These are phyloP conservation scores for Trichaptum fuscoviolaceum DNA, from an alignment of 768 basidiomycete genomes.

Conservation along the genomic window DNA sequence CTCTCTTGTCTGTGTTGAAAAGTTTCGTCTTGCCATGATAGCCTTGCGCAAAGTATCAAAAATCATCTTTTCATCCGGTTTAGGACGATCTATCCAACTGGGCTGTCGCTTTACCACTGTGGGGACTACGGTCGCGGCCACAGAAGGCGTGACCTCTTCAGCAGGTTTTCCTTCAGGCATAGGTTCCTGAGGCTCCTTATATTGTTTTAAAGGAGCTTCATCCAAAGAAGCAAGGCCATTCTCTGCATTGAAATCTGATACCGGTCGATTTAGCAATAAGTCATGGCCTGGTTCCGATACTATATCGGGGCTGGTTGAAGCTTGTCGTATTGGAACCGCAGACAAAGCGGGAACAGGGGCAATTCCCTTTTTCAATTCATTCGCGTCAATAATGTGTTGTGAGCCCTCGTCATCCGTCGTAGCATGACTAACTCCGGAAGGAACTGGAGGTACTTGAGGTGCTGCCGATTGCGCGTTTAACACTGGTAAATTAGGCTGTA, in stretches of 20 bases:
- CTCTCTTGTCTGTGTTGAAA: slow-evolving; percentile 54
- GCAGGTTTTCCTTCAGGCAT: not conserved
- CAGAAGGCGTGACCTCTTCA: not conserved
- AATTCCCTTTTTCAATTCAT: not conserved
- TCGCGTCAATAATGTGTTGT: not conserved
- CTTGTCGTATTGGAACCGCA: no score
- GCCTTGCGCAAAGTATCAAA: slow-evolving; percentile 60
- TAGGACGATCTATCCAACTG: slow-evolving; percentile 27
- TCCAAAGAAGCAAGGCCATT: not conserved
- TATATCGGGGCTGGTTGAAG: no score
- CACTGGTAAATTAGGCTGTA: not conserved
- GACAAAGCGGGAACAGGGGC: no score
- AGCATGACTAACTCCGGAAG: not conserved
- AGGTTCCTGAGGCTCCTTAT: not conserved
- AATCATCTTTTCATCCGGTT: slow-evolving; percentile 37
- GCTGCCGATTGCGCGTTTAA: not conserved
- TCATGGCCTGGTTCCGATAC: not conserved
- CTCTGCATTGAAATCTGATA: not conserved
- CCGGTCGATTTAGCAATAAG: not conserved
- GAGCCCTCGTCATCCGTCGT: not conserved
- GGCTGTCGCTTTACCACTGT: not conserved
- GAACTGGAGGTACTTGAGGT: not conserved
- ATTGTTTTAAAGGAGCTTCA: not conserved
- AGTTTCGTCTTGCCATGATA: slow-evolving; percentile 54
- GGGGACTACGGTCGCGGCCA: not conserved